Evolutionary conservation across 352 stramenopile species (phyloP).

Genomic region (Phytophthora meadii): DNA sequence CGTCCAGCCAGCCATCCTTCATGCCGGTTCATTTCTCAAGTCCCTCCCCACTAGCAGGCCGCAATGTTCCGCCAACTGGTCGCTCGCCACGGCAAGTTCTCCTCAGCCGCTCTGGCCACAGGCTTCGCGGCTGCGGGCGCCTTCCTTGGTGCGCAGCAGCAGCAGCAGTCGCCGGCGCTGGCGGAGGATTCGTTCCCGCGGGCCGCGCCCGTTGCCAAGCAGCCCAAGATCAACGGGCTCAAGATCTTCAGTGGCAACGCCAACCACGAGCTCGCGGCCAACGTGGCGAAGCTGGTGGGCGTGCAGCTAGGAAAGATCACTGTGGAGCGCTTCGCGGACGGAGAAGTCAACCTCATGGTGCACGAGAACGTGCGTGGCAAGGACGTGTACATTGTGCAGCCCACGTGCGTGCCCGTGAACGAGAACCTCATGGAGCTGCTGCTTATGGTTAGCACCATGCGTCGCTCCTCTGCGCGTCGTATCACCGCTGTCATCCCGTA

Average conservation of each 20-base stretch:
- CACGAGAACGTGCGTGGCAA: conserved; percentile 99
- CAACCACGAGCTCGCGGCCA: conserved; percentile 96
- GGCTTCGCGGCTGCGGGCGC: conserved; percentile 54
- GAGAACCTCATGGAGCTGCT: conserved; percentile 99
- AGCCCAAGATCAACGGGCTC: conserved; percentile 92
- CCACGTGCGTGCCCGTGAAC: conserved; percentile 99
- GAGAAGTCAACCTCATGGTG: conserved; percentile 99
- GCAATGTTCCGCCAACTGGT: conserved; percentile 79
- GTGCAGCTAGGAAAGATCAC: conserved; percentile 98
- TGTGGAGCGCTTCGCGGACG: conserved; percentile 98
- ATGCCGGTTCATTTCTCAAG: conserved; percentile 28
- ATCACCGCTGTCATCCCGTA: conserved; percentile 99
- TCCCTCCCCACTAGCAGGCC: neutral
- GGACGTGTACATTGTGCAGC: conserved; percentile 99
- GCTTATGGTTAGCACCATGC: conserved; percentile 98
- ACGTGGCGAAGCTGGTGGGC: conserved; percentile 97
- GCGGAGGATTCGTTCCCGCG: conserved; percentile 66
- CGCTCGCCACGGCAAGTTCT: conserved; percentile 56
- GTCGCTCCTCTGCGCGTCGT: conserved; percentile 96
- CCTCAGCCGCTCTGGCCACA: conserved; percentile 57
- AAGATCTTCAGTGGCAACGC: conserved; percentile 99
- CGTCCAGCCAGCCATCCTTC: conserved; percentile 16
- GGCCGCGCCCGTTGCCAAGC: conserved; percentile 74
- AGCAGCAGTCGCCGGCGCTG: conserved; percentile 38
- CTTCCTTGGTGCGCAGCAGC: conserved; percentile 44